Evolutionary conservation across 345 rosid genomes (phyloP).

Genomic region (Schrenkiella parvula): DNA sequence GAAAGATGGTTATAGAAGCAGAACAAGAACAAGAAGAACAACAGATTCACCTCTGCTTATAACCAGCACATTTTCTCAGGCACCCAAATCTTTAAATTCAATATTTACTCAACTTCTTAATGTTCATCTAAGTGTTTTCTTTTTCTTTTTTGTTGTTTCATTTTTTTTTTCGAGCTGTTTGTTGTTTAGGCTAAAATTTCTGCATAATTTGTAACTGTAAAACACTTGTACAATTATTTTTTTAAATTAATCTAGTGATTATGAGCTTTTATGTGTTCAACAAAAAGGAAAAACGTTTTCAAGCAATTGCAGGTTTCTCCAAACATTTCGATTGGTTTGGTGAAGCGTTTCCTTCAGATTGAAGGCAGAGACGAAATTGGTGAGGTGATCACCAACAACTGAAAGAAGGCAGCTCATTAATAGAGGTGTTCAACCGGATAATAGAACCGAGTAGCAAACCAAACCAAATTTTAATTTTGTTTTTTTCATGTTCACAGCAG

Average conservation of each 20-base stretch:
- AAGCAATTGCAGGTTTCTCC: not conserved
- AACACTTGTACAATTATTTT: slow-evolving; percentile 16
- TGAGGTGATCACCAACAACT: not conserved
- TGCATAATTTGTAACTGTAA: slow-evolving; percentile 7
- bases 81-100: not conserved
- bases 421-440: not conserved
- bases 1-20: slow-evolving; percentile 32
- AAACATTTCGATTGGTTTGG: not conserved
- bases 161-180: slow-evolving; percentile 19
- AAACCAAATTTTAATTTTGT: not conserved
- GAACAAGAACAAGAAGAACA: slow-evolving; percentile 18
- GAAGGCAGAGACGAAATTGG: slow-evolving; percentile 1
- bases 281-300: not conserved
- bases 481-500: no score
- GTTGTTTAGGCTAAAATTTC: slow-evolving; percentile 19
- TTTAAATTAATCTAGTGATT: not conserved
- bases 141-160: slow-evolving; percentile 4
- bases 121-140: slow-evolving; percentile 3
- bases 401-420: not conserved
- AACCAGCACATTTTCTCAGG: not conserved
- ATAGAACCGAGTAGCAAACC: not conserved
- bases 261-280: not conserved
- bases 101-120: not conserved
- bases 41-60: slow-evolving; percentile 38
- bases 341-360: slow-evolving; percentile 6